Evolutionary conservation across 805 yeast species (phyloP).

Genomic region (Myxozyma udenii): DNA sequence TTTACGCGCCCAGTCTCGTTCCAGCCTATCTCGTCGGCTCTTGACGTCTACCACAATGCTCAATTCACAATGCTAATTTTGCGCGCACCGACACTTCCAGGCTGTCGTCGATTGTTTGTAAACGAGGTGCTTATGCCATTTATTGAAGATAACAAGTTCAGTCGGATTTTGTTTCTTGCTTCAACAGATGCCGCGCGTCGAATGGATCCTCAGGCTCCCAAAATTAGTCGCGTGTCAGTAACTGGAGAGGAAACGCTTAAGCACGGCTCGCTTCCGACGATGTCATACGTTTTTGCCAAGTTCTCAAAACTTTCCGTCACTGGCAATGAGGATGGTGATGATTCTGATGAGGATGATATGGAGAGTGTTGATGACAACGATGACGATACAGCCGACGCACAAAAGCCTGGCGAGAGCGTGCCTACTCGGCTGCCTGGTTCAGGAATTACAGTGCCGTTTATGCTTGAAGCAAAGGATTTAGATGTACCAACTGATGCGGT

Average conservation of each 20-base stretch:
- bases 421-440: constrained; percentile 36
- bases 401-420: background rate
- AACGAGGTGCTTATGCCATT: constrained; percentile 52
- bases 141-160: constrained; percentile 43
- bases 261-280: background rate
- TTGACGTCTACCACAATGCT: constrained; percentile 58
- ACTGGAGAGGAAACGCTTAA: background rate
- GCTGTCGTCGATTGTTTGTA: constrained; percentile 51
- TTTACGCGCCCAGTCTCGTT: too few relatives aligned
- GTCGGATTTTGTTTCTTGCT: constrained; percentile 56
- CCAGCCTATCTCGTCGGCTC: constrained; percentile 52
- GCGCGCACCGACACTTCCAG: constrained; percentile 79
- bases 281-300: constrained; percentile 5
- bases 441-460: constrained; percentile 36
- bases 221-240: constrained; percentile 1
- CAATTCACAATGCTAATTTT: constrained; percentile 65
- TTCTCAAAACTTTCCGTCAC: constrained; percentile 9
- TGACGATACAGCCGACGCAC: background rate
- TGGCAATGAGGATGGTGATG: background rate
- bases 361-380: background rate
- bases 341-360: background rate
- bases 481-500: constrained; percentile 39
- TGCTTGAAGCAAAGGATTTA: constrained; percentile 13
- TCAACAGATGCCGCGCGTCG: constrained; percentile 57
- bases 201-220: constrained; percentile 20